These are phyloP conservation scores for Auricularia cornea DNA, from an alignment of 768 basidiomycete genomes.

Conservation along the genomic window DNA sequence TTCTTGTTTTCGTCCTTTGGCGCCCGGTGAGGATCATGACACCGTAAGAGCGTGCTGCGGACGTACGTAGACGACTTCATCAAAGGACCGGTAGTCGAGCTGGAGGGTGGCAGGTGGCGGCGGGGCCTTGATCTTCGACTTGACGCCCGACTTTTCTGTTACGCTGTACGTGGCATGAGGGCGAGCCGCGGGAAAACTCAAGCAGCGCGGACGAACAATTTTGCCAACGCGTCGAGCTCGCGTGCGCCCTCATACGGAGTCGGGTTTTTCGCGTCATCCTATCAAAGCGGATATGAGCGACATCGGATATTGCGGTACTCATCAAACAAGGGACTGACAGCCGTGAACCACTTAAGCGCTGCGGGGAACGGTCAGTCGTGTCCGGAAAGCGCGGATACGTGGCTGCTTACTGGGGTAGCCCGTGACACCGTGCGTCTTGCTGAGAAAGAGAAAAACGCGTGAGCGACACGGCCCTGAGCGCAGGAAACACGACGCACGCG, in stretches of 20 bases:
- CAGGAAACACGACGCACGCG: constrained; percentile 32
- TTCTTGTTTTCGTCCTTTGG: constrained; percentile 52
- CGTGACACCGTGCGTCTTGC: constrained; percentile 58
- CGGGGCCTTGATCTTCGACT: constrained; percentile 82
- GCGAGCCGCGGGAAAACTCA: too few species aligned
- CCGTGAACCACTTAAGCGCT: constrained; percentile 87
- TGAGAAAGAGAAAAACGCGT: neutral
- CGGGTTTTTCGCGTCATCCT: constrained; percentile 48
- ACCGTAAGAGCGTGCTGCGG: too few species aligned
- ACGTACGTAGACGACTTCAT: constrained; percentile 64
- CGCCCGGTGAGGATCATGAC: too few species aligned
- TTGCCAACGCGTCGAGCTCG: constrained; percentile 67
- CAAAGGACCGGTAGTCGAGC: constrained; percentile 65
- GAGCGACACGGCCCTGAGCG: neutral
- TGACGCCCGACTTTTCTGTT: constrained; percentile 64
- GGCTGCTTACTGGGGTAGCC: constrained; percentile 75
- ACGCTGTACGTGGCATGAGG: constrained; percentile 46
- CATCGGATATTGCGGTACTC: neutral
- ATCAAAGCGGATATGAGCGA: neutral
- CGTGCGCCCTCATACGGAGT: constrained; percentile 70
- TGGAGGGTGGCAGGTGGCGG: constrained; percentile 62
- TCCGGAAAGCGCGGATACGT: neutral
- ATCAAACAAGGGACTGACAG: neutral
- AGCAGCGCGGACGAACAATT: constrained; percentile 47
- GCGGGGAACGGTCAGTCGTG: constrained; percentile 5